Conservation (phyloP, 306 rosid genomes). For the Trichosanthes cucumerina region DNA sequence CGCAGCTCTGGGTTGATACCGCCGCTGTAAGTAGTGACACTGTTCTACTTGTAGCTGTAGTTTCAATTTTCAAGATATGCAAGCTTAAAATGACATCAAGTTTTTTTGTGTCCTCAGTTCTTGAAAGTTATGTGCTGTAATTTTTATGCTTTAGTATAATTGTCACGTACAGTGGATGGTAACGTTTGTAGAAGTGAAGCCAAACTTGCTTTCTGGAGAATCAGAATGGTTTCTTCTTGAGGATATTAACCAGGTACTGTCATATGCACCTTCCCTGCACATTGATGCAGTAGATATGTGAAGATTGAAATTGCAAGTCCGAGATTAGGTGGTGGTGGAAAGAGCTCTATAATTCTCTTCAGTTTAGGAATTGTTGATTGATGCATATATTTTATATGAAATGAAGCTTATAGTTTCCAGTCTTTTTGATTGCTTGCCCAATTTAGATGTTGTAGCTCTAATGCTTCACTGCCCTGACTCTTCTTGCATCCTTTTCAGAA, state of each 20-base stretch:
- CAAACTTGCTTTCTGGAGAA: conserved; percentile 87
- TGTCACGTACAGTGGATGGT: conserved; percentile 61
- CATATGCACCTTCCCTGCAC: not conserved
- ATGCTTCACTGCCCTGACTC: not conserved
- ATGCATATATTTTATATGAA: not conserved
- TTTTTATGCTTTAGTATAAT: not conserved
- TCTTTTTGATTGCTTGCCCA: not conserved
- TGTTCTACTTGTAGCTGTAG: not conserved
- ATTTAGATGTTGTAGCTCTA: not conserved
- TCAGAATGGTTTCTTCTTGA: conserved; percentile 74
- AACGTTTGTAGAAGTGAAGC: conserved; percentile 60
- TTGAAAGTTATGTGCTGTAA: not conserved
- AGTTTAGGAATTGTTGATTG: not conserved
- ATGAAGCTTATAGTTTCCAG: not conserved
- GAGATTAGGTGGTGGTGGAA: not conserved
- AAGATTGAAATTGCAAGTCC: not conserved
- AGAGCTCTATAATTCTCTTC: not conserved
- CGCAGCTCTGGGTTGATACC: conserved; percentile 94
- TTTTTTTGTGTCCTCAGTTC: not conserved
- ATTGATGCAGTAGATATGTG: not conserved
- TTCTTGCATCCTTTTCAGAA: not conserved
- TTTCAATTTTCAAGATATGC: not conserved
- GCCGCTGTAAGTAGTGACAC: conserved; percentile 52
- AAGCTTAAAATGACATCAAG: not conserved
- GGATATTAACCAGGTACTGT: conserved; percentile 61